Conservation (phyloP, 768 basidiomycete genomes). For the Tricholoma saponaceum region DNA sequence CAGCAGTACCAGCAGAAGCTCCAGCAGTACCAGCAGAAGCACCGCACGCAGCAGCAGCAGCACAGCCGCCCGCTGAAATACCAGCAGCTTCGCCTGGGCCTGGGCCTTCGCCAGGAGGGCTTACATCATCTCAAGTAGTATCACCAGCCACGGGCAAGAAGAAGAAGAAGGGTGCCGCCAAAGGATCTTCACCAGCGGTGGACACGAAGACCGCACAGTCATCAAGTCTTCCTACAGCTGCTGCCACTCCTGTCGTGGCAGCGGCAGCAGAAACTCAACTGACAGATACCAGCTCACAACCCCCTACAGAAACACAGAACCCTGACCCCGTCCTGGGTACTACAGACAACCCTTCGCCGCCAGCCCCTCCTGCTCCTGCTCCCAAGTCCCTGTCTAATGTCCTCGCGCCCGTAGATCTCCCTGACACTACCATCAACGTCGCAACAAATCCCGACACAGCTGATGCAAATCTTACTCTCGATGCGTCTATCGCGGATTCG, state of each 20-base stretch:
- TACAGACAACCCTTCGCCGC: background rate
- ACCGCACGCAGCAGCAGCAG: background rate
- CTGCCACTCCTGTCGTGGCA: background rate
- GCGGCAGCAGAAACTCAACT: background rate
- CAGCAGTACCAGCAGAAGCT: background rate
- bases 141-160: constrained; percentile 12
- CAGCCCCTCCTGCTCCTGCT: background rate
- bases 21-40: background rate
- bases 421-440: constrained; percentile 10
- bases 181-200: background rate
- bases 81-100: constrained; percentile 9
- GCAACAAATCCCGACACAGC: constrained; percentile 9
- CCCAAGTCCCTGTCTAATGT: constrained; percentile 7
- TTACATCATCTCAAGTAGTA: constrained; percentile 1
- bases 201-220: background rate
- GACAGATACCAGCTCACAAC: background rate
- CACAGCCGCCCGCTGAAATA: constrained; percentile 3
- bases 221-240: background rate
- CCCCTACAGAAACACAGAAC: background rate
- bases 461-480: constrained; percentile 1
- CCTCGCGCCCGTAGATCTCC: constrained; percentile 14
- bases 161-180: constrained; percentile 18
- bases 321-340: background rate
- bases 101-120: constrained; percentile 9
- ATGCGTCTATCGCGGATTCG: background rate